Conservation (phyloP, 805 yeast species). For the Komagataella kurtzmanii region DNA sequence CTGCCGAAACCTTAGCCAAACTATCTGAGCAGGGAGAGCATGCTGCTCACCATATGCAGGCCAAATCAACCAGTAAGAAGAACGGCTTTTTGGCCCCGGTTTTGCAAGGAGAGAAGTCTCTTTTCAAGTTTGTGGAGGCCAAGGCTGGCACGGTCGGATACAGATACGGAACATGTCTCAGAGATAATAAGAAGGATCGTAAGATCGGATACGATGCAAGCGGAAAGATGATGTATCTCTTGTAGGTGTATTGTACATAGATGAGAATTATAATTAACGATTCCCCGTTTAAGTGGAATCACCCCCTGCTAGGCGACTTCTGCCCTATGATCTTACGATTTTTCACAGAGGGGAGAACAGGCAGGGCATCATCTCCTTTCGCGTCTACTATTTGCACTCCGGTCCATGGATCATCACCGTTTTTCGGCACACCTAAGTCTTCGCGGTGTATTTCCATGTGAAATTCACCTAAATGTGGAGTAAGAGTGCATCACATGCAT, state of each 20-base stretch:
- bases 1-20: constrained; percentile 59
- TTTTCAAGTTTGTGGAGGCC: constrained; percentile 64
- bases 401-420: not conserved
- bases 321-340: not conserved
- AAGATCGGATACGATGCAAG: constrained; percentile 53
- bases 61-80: constrained; percentile 9
- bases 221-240: constrained; percentile 36
- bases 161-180: constrained; percentile 82
- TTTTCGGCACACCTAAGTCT: not conserved
- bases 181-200: constrained; percentile 85
- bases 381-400: not conserved
- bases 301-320: no score
- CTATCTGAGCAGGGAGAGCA: constrained; percentile 49
- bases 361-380: not conserved
- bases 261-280: not conserved
- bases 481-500: not conserved
- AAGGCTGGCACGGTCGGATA: constrained; percentile 77
- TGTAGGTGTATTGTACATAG: constrained; percentile 8
- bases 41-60: constrained; percentile 19
- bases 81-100: constrained; percentile 39
- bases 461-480: not conserved
- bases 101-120: constrained; percentile 54
- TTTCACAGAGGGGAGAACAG: not conserved
- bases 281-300: not conserved
- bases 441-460: not conserved